Conservation (phyloP, 805 yeast genomes). For the Cyberlindnera misumaiensis region DNA sequence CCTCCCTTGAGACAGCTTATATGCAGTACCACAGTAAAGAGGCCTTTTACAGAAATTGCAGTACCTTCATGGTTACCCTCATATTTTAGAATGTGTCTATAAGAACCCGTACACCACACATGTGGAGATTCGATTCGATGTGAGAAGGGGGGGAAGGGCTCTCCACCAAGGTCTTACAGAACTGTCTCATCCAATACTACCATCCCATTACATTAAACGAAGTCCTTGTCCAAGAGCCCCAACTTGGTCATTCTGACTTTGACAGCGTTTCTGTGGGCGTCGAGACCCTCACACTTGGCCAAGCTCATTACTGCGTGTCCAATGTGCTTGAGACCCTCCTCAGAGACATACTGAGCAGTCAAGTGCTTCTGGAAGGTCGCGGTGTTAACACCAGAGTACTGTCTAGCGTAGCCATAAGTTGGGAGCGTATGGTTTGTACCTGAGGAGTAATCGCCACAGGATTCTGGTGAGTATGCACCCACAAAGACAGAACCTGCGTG, state of each 20-base stretch:
- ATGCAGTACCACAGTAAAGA: no score
- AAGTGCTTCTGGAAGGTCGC: slow-evolving; percentile 92
- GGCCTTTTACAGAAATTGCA: no score
- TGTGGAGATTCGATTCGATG: no score
- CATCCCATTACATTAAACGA: not conserved
- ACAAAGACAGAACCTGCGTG: slow-evolving; percentile 97
- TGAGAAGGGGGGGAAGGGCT: no score
- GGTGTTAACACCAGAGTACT: slow-evolving; percentile 96
- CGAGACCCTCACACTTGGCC: slow-evolving; percentile 94
- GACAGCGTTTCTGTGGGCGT: slow-evolving; percentile 96
- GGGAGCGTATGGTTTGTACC: slow-evolving; percentile 99
- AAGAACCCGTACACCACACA: no score
- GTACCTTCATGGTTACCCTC: no score
- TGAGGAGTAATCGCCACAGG: slow-evolving; percentile 96
- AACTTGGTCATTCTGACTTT: slow-evolving; percentile 86
- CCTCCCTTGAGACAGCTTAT: no score
- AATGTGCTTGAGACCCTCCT: slow-evolving; percentile 76
- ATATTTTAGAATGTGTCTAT: no score
- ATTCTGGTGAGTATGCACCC: slow-evolving; percentile 94
- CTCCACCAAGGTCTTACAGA: no score
- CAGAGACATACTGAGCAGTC: slow-evolving; percentile 86
- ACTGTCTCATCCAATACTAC: no score
- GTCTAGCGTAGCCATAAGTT: slow-evolving; percentile 96
- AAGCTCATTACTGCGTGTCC: slow-evolving; percentile 96
- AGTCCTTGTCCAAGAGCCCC: slow-evolving; percentile 37